These are phyloP conservation scores for Astrocystis sublimbata DNA, from an alignment of 495 filamentous ascomycete species.

Conservation along the genomic window DNA sequence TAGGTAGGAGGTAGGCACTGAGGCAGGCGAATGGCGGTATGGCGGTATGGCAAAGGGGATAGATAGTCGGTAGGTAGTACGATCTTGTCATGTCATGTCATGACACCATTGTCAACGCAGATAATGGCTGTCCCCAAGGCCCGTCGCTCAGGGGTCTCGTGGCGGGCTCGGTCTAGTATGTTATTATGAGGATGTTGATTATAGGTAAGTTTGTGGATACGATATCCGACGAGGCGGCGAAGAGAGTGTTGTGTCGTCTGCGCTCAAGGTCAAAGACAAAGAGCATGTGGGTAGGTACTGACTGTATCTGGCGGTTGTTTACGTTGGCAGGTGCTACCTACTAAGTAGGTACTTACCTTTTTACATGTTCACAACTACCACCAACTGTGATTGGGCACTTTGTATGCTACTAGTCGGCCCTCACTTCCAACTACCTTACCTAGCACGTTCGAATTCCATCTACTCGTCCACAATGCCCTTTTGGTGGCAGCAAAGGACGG, in stretches of 20 bases:
- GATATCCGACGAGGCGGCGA: not conserved
- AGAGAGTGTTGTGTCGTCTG: not conserved
- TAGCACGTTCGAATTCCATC: too few relatives aligned
- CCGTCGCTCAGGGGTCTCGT: not conserved
- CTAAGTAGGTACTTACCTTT: not conserved
- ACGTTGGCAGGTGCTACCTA: not conserved
- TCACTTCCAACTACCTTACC: too few relatives aligned
- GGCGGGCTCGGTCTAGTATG: not conserved
- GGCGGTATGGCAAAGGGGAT: too few relatives aligned
- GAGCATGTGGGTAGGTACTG: too few relatives aligned
- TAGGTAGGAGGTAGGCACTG: not conserved
- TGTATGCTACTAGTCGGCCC: too few relatives aligned
- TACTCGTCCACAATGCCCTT: not conserved
- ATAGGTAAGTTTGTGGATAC: not conserved
- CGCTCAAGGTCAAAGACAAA: too few relatives aligned
- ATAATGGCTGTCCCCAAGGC: not conserved
- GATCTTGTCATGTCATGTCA: constrained; percentile 5
- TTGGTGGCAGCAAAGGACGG: constrained; percentile 6
- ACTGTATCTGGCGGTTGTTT: too few relatives aligned
- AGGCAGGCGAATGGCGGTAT: too few relatives aligned
- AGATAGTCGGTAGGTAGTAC: not conserved
- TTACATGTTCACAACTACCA: too few relatives aligned
- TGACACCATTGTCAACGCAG: constrained; percentile 5
- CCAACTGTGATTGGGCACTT: too few relatives aligned
- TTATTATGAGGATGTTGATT: not conserved